These are phyloP conservation scores for Solanum verrucosum DNA, from an alignment of 257 asterid genomes.

Conservation along the genomic window DNA sequence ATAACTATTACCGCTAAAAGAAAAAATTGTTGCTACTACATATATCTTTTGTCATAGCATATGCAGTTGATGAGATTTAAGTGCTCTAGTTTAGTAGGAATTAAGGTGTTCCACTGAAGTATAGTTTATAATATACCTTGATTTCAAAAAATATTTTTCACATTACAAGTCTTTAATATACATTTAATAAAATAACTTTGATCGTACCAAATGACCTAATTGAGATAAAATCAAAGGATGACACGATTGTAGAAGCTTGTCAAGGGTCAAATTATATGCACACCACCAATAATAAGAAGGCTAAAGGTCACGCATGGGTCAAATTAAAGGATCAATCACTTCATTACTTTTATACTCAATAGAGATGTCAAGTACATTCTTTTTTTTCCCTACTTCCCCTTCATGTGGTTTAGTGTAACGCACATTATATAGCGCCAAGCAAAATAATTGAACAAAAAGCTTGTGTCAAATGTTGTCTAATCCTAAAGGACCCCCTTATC, in stretches of 20 bases:
- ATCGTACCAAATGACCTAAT: background rate
- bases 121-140: background rate
- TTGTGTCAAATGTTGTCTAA: background rate
- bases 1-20: no score
- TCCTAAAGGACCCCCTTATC: background rate
- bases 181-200: background rate
- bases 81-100: no score
- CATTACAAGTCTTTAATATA: no score
- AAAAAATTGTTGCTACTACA: background rate
- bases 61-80: background rate
- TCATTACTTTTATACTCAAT: background rate
- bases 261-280: background rate
- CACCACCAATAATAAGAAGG: background rate
- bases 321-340: background rate
- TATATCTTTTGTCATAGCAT: background rate
- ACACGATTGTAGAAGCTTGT: background rate
- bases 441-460: background rate
- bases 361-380: background rate
- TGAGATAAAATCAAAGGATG: background rate
- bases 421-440: background rate
- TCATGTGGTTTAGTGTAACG: background rate
- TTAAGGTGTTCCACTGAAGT: no score
- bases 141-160: background rate
- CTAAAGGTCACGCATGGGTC: background rate
- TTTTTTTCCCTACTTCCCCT: background rate